Evolutionary conservation across 352 stramenopile species (phyloP).

Genomic region (Phytophthora fragariae): DNA sequence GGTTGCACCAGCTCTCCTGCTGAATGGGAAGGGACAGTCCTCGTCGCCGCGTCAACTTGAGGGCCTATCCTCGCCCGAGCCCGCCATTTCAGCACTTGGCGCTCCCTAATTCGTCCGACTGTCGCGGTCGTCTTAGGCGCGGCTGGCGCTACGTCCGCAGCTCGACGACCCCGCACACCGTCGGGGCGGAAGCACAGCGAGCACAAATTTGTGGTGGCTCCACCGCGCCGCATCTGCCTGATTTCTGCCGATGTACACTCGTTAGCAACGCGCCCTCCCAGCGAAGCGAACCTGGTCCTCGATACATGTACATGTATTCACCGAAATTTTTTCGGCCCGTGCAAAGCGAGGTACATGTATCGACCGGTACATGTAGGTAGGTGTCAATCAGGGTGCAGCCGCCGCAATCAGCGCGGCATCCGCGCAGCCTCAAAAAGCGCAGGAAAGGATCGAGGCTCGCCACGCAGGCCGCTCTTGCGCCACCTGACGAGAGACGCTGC

Average conservation of each 20-base stretch:
- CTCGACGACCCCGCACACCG: not conserved
- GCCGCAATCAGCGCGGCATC: not conserved
- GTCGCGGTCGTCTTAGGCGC: not conserved
- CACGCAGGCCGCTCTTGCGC: constrained; percentile 26
- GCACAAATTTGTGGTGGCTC: constrained; percentile 13
- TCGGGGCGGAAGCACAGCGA: constrained; percentile 15
- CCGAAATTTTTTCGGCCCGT: constrained; percentile 27
- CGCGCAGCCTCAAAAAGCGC: not conserved
- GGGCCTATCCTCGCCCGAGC: constrained; percentile 12
- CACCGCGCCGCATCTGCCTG: constrained; percentile 16
- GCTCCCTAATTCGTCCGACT: not conserved
- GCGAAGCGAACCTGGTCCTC: constrained; percentile 15
- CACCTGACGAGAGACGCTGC: constrained; percentile 27
- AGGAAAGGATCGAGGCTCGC: constrained; percentile 9
- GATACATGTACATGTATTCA: not conserved
- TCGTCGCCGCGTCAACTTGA: constrained; percentile 12
- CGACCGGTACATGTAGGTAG: too few species aligned
- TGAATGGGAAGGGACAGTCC: constrained; percentile 30
- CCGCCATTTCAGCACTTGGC: constrained; percentile 9
- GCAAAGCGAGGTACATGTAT: not conserved
- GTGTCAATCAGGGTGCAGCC: too few species aligned
- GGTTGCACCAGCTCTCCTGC: constrained; percentile 23
- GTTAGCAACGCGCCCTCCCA: constrained; percentile 1
- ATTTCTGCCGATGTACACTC: constrained; percentile 13
- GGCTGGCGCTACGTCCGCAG: not conserved